Conservation (phyloP, 2,329 filamentous ascomycete genomes). For the Arthrobotrys sinensis region DNA sequence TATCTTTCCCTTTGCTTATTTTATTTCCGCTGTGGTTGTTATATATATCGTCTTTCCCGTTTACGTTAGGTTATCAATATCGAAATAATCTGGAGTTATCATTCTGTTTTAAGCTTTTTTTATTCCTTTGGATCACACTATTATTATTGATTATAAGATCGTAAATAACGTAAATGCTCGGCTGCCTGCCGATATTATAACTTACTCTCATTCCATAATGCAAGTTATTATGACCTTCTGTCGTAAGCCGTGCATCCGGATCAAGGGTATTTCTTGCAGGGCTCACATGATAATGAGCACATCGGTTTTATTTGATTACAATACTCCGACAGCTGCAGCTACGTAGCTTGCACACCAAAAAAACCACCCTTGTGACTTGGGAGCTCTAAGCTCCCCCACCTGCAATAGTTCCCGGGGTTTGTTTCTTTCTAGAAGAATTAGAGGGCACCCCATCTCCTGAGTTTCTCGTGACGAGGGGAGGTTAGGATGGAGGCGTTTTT, state of each 20-base stretch:
- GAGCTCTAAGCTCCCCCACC: constrained; percentile 25
- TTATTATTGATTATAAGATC: background rate
- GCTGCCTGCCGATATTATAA: background rate
- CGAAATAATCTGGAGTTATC: constrained; percentile 34
- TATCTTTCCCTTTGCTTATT: constrained; percentile 17
- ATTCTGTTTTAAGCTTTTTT: constrained; percentile 15
- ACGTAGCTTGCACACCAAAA: background rate
- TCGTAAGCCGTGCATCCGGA: constrained; percentile 24
- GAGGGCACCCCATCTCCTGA: background rate
- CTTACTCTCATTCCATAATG: background rate
- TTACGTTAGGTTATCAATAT: constrained; percentile 27
- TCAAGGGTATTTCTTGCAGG: constrained; percentile 11
- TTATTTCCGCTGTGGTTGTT: background rate
- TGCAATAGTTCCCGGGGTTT: background rate
- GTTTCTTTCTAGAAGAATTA: constrained; percentile 1
- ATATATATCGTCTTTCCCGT: constrained; percentile 18
- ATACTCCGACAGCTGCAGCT: constrained; percentile 12
- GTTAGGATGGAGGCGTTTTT: background rate
- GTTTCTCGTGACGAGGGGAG: background rate
- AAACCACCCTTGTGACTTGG: background rate
- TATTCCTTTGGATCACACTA: constrained; percentile 13
- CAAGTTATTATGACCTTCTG: constrained; percentile 1
- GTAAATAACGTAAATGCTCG: background rate
- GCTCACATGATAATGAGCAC: constrained; percentile 19
- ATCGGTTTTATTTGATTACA: constrained; percentile 14